Conservation (phyloP, 176 grass and related monocot genomes). For the Oryza meridionalis region DNA sequence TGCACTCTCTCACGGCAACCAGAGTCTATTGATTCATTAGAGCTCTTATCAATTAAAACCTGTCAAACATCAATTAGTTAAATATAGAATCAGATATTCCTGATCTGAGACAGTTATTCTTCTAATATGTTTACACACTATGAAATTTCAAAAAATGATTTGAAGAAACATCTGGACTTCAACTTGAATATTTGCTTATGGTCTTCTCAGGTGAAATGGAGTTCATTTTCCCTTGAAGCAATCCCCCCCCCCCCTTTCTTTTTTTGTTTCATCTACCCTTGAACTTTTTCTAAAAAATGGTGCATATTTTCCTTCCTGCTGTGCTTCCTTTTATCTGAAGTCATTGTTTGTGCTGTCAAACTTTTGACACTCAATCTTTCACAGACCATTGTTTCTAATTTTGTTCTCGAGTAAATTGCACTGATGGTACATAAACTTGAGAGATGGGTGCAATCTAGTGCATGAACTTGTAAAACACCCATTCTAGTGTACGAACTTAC, state of each 20-base stretch:
- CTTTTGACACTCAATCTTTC: conserved; percentile 2
- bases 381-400: conserved; percentile 23
- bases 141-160: neutral
- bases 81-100: neutral
- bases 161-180: neutral
- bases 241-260: neutral
- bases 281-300: neutral
- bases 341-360: conserved; percentile 15
- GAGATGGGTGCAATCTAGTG: no score
- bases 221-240: conserved; percentile 6
- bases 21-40: conserved; percentile 20
- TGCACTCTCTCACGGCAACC: neutral
- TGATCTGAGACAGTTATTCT: conserved; percentile 14
- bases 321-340: conserved; percentile 6
- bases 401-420: neutral
- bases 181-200: conserved; percentile 17
- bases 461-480: no score
- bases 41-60: neutral
- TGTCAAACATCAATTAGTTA: neutral
- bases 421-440: no score
- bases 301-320: neutral
- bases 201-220: neutral
- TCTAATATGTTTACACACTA: neutral
- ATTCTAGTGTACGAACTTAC: no score
- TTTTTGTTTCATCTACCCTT: conserved; percentile 22